Base-by-base conservation (phyloP, 306 rosid genomes). In the Cyclanthera cordifolia region DNA sequence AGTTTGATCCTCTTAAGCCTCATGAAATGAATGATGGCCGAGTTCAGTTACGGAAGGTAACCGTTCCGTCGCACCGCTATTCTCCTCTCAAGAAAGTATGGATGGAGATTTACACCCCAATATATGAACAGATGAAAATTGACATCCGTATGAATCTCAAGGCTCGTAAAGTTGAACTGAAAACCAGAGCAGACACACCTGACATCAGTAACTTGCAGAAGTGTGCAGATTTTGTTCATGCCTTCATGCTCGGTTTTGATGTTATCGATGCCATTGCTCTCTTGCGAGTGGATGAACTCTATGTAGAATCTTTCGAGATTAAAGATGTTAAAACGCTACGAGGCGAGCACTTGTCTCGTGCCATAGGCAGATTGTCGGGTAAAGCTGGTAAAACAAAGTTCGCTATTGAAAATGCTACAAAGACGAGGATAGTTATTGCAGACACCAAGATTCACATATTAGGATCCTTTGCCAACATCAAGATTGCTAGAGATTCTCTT, bases 191-290 rank as follows among this genome's bases (percentile, higher is more conserved):
- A 2, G 95, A 90, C 80, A 90, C 96, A 41, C 96, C 95, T 0
- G 91, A 90, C n/a, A 74, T 90, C 3, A 90, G 91, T 75, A 82
- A 90, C 74, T 76, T 90, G 45, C 91, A 90, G 63, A 90, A 90
- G 70, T 87, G 88, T 67, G 89, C 95, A 19, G 96, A 90, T 81
- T 90, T 90, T 76, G 95, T 90, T 12, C 96, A 90, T 82, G 95
- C 96, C 51, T 90, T 87, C 76, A 90, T 79, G 91, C 21, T 90
- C 57, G 96, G 96, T 12, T 90, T 90, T 72, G 95, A 90, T 73
- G 88, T 87, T 32, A 85, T 90, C 10, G 96, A 90, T 4, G 95
- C 90, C 56, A 67, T 90, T 69, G 91, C 96, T 0, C 87, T 90
- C 69, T 75, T 90, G 67, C 90, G 96, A 0, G 53, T 90, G 84